A percentile compares a stretch with the other conserved stretches of the same genome.
Evolutionary conservation across 1,284 basidiomycete genomes (phyloP).

Genomic region (Trichosporon inkin): DNA sequence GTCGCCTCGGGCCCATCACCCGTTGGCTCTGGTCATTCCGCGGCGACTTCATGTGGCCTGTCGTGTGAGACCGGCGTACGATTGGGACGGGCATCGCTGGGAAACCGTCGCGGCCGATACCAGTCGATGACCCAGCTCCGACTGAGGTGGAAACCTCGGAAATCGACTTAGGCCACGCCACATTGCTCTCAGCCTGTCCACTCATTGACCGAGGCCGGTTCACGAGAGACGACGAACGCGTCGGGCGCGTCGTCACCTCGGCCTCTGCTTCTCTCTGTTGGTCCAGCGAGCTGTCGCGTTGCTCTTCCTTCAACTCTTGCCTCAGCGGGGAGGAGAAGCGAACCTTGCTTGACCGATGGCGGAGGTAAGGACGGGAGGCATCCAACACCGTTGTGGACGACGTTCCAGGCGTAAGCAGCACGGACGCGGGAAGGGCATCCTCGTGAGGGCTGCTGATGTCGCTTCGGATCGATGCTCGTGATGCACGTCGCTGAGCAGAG

Average conservation of each 20-base stretch:
- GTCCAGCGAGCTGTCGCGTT: neutral
- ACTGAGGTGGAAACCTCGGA: neutral
- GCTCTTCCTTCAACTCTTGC: neutral
- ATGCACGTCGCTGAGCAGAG: too few relatives aligned
- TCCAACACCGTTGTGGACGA: neutral
- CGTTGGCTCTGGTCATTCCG: too few relatives aligned
- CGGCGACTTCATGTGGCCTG: too few relatives aligned
- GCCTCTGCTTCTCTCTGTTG: neutral
- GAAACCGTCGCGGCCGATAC: neutral
- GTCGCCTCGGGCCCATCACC: too few relatives aligned
- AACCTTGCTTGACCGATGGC: constrained; percentile 7
- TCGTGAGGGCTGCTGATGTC: too few relatives aligned
- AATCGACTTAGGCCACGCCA: neutral
- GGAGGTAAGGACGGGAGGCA: neutral
- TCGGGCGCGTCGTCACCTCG: neutral
- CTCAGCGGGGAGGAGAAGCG: constrained; percentile 9
- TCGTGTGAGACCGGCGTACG: too few relatives aligned
- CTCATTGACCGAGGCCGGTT: neutral
- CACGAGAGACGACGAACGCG: neutral
- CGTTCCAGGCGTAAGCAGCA: neutral
- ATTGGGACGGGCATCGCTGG: too few relatives aligned
- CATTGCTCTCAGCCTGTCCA: neutral
- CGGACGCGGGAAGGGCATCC: neutral
- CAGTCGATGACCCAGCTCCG: neutral
- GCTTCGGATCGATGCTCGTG: too few relatives aligned